phyloP scores from a whole-genome alignment of 371 early-diverging fungal species.

The Nematocida parisii region DNA sequence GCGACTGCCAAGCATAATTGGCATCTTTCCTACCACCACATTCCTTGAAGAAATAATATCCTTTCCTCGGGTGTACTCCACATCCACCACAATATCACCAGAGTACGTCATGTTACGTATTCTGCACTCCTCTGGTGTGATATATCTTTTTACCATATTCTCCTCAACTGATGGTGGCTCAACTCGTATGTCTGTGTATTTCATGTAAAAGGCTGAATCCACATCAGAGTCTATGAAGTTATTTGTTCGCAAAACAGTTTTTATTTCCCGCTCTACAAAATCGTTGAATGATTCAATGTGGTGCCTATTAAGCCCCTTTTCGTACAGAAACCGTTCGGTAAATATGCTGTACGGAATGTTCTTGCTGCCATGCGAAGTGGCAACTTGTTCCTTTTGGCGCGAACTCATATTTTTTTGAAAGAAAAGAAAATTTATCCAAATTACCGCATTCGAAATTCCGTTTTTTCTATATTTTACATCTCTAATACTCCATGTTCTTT shows the following conservation, averaged over 20 bases:
- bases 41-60: conserved; percentile 79
- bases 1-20: conserved; percentile 91
- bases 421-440: conserved; percentile 24
- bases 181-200: conserved; percentile 71
- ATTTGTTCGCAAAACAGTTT: conserved; percentile 88
- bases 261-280: conserved; percentile 88
- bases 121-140: conserved; percentile 97
- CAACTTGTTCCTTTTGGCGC: neutral
- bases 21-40: conserved; percentile 88
- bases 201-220: conserved; percentile 89
- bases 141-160: conserved; percentile 67
- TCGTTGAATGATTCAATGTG: conserved; percentile 99
- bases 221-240: conserved; percentile 90
- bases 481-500: too few relatives aligned
- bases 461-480: too few relatives aligned
- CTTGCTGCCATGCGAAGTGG: neutral
- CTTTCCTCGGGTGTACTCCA: conserved; percentile 86
- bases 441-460: neutral
- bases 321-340: conserved; percentile 83
- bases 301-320: conserved; percentile 96
- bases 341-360: conserved; percentile 6
- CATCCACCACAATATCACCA: conserved; percentile 86
- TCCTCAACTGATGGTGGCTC: conserved; percentile 72
- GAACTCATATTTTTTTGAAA: conserved; percentile 23
- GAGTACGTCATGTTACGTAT: conserved; percentile 95